Base-by-base conservation (phyloP, 2,329 filamentous ascomycete genomes). In the Aspergillus sp. region DNA sequence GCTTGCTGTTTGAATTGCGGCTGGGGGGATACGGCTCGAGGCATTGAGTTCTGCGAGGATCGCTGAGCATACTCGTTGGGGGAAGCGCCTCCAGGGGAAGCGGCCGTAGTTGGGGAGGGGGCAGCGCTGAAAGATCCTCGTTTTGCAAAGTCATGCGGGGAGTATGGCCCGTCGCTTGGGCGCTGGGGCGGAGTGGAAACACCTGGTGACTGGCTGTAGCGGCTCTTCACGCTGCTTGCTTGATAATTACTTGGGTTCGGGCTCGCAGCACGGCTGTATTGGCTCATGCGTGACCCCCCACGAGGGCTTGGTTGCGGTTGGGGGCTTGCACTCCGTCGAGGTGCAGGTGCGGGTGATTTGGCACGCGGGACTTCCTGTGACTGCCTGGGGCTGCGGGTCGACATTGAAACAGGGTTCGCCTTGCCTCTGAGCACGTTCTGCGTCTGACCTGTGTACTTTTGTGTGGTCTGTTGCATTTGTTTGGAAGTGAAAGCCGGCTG, bases 381-480 rank as follows among this genome's bases (percentile, higher is more conserved):
- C 47, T 64, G 66, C n/a, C 67, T 84, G 61, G 77, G 83, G 17
- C 82, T 83, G 56, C 88, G 79, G 5, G 85, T 87, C 12, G 79
- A 77, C 3, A 86, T 82, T 12, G 86, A 82, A 23, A 87, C 82
- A 40, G 76, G 78, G 56, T 71, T 73, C 47, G 69, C 73, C 56
- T 71, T 68, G 46, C 75, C 68, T 9, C 71, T 65, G 27, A 96
- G 95, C 79, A 97, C 88, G 68, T 84, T 91, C 44, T 91, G 85
- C 3, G 90, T 91, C 73, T 97, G 90, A 46, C 87, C 86, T 21
- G 90, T 86, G 68, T 93, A 97, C 74, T 92, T 92, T 67, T 96
- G 89, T 0, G 92, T 95, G 4, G 93, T 91, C 73, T 96, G 90
- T 70, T 96, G 91, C 96, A 99, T 99, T 48, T 95, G 91, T 62